Evolutionary conservation across 805 yeast genomes (phyloP), one percentile per base, ranked within the genome.

Genomic region (Dipodascopsis uninucleata): DNA sequence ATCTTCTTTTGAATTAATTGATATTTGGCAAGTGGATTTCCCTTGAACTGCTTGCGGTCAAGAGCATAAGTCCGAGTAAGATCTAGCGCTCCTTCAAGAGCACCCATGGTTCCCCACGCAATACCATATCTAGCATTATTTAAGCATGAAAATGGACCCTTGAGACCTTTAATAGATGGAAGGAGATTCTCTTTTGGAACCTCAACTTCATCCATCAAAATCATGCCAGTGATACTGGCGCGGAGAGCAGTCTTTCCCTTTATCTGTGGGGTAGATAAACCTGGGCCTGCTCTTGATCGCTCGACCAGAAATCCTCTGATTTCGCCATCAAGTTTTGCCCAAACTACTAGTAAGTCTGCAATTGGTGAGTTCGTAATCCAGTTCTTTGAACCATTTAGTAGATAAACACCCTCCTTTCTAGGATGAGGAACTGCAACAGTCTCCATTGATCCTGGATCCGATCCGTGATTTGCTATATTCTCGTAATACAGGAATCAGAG

Each of bases 361-460:
- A 69, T 68, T n/a, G 74, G 74, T 2, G 74, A 61, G 59, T 70
- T 69, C 38, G 73, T 69, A 61, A 69, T 69, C 74, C 74, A 69
- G 39, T 59, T 68, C 55, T 69, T 69, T 33, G 71, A 62, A 5
- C 74, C 74, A 28, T 58, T 58, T 25, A 69, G 61, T 12, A 69
- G 56, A 44, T 66, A 68, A 14, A 66, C 70, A 23, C 69, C 72
- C 52, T 64, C 46, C 53, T 69, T 70, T 28, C 68, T 61, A 12
- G 73, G 71, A 45, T 70, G 74, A 10, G 57, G 62, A 35, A 59
- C 64, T 24, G 79, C 79, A 21, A 68, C 66, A 29, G 81, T 77
- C 63, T 75, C 79, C 70, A 76, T 71, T 41, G 79, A 75, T 5
- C 69, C 75, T 33, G 79, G 81, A 55, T 76, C 78, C 20, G 80